Evolutionary conservation across 208 protist species (phyloP).

Genomic region (Porcisia deanei): DNA sequence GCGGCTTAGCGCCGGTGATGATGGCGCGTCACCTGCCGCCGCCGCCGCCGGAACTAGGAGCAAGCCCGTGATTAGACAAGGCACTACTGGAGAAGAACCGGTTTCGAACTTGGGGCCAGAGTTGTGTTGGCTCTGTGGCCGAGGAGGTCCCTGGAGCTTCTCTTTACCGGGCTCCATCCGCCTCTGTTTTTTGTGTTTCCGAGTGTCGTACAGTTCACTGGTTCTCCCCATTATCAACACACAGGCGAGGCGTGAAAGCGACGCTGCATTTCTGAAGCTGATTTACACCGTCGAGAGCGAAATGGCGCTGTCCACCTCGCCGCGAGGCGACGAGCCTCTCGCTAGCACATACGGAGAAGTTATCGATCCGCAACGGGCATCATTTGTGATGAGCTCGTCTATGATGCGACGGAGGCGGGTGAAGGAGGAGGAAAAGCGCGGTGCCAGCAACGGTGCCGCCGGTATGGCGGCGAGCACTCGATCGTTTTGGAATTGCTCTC

Average conservation of each 20-base stretch:
- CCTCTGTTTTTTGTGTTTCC: slow-evolving; percentile 79
- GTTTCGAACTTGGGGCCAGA: neutral
- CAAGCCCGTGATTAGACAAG: neutral
- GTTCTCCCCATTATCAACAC: slow-evolving; percentile 64
- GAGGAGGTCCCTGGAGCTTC: slow-evolving; percentile 37
- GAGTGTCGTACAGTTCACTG: slow-evolving; percentile 44
- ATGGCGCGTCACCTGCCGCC: neutral
- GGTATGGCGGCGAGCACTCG: slow-evolving; percentile 1
- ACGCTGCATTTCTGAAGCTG: slow-evolving; percentile 42
- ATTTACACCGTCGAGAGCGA: slow-evolving; percentile 43
- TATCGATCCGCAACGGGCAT: slow-evolving; percentile 38
- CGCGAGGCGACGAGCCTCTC: slow-evolving; percentile 18
- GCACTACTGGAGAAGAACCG: slow-evolving; percentile 2
- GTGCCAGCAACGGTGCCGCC: neutral
- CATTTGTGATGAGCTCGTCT: slow-evolving; percentile 47
- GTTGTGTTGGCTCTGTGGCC: slow-evolving; percentile 70
- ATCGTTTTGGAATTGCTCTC: slow-evolving; percentile 49
- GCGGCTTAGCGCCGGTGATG: slow-evolving; percentile 18
- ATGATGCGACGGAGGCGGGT: slow-evolving; percentile 30
- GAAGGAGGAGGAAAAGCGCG: slow-evolving; percentile 19
- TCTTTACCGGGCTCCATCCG: slow-evolving; percentile 36
- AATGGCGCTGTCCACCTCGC: slow-evolving; percentile 6
- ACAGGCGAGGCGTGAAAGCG: slow-evolving; percentile 39
- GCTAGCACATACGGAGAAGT: slow-evolving; percentile 35
- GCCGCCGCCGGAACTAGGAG: neutral